Conservation (phyloP, 352 stramenopile species). For the Globisporangium cylindrosporum region DNA sequence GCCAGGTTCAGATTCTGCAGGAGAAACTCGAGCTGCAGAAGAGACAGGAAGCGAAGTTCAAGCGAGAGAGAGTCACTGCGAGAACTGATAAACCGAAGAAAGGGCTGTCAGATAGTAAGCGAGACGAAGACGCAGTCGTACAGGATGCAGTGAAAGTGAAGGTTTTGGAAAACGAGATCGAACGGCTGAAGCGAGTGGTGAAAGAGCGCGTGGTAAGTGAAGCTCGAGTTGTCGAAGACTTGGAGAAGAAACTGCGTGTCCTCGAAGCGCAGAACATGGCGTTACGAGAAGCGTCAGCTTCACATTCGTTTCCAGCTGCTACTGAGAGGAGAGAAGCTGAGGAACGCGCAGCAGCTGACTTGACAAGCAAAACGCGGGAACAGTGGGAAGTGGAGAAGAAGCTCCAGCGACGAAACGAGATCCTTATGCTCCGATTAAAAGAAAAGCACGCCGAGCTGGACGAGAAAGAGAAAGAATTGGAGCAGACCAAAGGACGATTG, state of each 20-base stretch:
- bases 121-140: conserved; percentile 19
- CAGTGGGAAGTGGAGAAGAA: conserved; percentile 68
- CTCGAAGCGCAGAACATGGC: conserved; percentile 81
- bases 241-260: conserved; percentile 71
- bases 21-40: conserved; percentile 52
- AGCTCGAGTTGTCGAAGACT: conserved; percentile 39
- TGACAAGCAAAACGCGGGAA: conserved; percentile 18
- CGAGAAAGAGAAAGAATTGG: conserved; percentile 40
- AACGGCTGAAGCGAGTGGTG: conserved; percentile 48
- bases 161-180: conserved; percentile 40
- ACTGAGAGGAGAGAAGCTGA: background rate
- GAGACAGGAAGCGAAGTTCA: conserved; percentile 23
- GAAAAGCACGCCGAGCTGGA: conserved; percentile 61
- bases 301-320: background rate
- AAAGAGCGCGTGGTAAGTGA: conserved; percentile 60
- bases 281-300: conserved; percentile 43
- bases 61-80: conserved; percentile 9
- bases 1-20: conserved; percentile 59
- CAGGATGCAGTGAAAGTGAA: conserved; percentile 3
- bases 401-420: conserved; percentile 64
- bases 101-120: conserved; percentile 7
- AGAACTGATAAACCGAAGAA: conserved; percentile 20
- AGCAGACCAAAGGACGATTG: conserved; percentile 32
- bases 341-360: background rate
- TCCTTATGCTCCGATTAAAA: conserved; percentile 61